A percentile compares a stretch with the other conserved stretches of the same genome.
Conservation (phyloP, 441 rosid species). For the Corymbia citriodora region DNA sequence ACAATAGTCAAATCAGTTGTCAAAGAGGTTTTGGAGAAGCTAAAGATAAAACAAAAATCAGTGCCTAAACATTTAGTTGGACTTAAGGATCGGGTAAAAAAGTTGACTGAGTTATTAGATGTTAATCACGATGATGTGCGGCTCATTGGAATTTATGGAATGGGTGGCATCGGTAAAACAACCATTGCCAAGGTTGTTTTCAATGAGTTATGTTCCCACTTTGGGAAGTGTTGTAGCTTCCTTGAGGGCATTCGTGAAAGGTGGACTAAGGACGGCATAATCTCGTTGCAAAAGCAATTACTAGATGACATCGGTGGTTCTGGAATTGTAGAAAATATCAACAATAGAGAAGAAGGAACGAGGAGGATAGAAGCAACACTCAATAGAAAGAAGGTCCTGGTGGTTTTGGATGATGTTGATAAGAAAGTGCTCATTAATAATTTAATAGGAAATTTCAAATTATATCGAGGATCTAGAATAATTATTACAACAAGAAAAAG, state of each 20-base stretch:
- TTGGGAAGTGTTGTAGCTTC: not conserved
- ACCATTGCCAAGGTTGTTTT: rapidly evolving
- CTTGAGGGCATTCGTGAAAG: rapidly evolving
- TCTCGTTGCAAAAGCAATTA: rapidly evolving
- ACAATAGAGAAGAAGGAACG: not conserved
- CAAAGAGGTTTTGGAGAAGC: rapidly evolving
- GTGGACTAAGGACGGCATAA: not conserved
- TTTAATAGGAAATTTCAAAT: rapidly evolving
- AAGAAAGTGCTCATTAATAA: rapidly evolving
- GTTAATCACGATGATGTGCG: rapidly evolving
- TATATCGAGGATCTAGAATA: rapidly evolving
- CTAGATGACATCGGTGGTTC: rapidly evolving
- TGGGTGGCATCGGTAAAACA: not conserved
- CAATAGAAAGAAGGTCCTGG: rapidly evolving
- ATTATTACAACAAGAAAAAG: rapidly evolving
- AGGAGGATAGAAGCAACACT: rapidly evolving
- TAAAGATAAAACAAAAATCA: not conserved
- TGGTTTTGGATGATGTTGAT: not conserved
- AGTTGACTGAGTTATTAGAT: rapidly evolving
- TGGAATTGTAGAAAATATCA: rapidly evolving
- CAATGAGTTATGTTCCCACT: rapidly evolving
- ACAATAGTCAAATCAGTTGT: rapidly evolving
- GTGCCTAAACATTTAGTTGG: not conserved
- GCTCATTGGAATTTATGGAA: not conserved
- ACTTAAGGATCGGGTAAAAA: rapidly evolving